Percentiles rank a stretch among this genome's conserved stretches.
Conservation (phyloP, 805 yeast genomes). For the Metschnikowia baotianmanensis region DNA sequence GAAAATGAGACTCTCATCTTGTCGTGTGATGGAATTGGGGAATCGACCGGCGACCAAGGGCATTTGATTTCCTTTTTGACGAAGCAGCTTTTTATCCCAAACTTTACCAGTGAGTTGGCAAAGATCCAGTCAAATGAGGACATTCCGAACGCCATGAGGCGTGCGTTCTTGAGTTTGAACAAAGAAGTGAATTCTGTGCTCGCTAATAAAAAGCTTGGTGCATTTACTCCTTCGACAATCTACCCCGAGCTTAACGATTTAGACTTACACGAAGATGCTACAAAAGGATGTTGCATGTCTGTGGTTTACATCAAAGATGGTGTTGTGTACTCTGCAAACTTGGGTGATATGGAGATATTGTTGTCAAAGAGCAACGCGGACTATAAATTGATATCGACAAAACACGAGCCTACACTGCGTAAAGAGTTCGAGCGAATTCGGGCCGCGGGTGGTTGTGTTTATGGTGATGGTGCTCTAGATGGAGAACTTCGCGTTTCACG, state of each 20-base stretch:
- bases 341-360: slow-evolving; percentile 87
- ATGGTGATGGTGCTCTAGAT: slow-evolving; percentile 80
- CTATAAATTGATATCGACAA: slow-evolving; percentile 63
- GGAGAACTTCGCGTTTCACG: slow-evolving; percentile 81
- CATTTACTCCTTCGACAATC: slow-evolving; percentile 36
- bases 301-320: slow-evolving; percentile 74
- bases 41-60: slow-evolving; percentile 37
- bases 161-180: slow-evolving; percentile 76
- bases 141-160: slow-evolving; percentile 72
- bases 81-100: slow-evolving; percentile 66
- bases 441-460: slow-evolving; percentile 87
- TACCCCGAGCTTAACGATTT: slow-evolving; percentile 49
- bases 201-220: slow-evolving; percentile 42
- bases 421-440: slow-evolving; percentile 83
- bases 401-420: slow-evolving; percentile 80
- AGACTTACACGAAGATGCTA: slow-evolving; percentile 58
- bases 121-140: slow-evolving; percentile 42
- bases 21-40: slow-evolving; percentile 27
- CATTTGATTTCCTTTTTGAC: slow-evolving; percentile 69
- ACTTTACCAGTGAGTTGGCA: slow-evolving; percentile 65
- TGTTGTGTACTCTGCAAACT: slow-evolving; percentile 73
- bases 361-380: slow-evolving; percentile 81
- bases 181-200: slow-evolving; percentile 71
- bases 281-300: slow-evolving; percentile 83
- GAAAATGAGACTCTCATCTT: slow-evolving; percentile 74